Conservation (phyloP, 164 flowering plant species). For the Tetrastigma voinierianum region DNA sequence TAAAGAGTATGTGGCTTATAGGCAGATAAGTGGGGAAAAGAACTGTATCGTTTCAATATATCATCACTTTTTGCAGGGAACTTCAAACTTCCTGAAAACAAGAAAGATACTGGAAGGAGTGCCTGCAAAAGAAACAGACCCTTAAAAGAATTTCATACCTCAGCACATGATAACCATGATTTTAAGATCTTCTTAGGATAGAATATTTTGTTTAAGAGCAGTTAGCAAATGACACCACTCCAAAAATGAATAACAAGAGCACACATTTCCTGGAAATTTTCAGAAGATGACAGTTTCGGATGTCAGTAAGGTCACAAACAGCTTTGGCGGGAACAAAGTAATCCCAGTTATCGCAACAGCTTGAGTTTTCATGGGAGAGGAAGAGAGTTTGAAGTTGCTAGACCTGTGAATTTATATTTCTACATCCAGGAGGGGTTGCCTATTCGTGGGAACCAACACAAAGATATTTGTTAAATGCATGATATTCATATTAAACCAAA, state of each 20-base stretch:
- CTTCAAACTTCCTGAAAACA: slow-evolving; percentile 75
- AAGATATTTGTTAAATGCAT: too few relatives aligned
- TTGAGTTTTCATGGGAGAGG: too few relatives aligned
- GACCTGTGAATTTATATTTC: too few relatives aligned
- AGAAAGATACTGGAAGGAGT: slow-evolving; percentile 63
- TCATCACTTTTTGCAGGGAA: slow-evolving; percentile 58
- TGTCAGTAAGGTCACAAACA: too few relatives aligned
- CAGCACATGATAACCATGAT: neutral
- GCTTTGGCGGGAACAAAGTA: too few relatives aligned
- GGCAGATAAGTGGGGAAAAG: slow-evolving; percentile 54
- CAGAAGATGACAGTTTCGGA: too few relatives aligned
- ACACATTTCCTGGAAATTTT: neutral
- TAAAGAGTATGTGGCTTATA: slow-evolving; percentile 36
- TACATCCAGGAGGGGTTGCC: too few relatives aligned
- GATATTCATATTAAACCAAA: too few relatives aligned
- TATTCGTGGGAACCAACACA: too few relatives aligned
- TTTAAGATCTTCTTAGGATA: neutral
- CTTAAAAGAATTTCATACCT: neutral
- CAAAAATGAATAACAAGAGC: neutral
- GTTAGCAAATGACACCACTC: too few relatives aligned
- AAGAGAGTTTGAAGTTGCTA: too few relatives aligned
- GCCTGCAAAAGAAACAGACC: slow-evolving; percentile 50
- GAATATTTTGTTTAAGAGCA: neutral
- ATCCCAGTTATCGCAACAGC: too few relatives aligned
- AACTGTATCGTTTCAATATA: slow-evolving; percentile 44